These are phyloP conservation scores for Claviceps citrina DNA, from an alignment of 2,329 filamentous ascomycete genomes.

Conservation along the genomic window DNA sequence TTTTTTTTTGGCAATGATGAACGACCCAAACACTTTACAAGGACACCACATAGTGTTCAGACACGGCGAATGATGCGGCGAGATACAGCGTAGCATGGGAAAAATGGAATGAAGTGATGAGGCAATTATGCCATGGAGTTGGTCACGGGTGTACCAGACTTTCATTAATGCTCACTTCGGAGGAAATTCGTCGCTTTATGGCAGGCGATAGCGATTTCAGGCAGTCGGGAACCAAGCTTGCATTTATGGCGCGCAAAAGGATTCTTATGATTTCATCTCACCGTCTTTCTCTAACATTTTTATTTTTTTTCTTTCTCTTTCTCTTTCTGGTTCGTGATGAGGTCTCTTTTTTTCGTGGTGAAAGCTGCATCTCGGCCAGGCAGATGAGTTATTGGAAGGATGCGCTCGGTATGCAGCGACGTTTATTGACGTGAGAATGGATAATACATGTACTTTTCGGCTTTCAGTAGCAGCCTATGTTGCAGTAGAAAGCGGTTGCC, in stretches of 20 bases:
- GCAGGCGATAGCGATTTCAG: neutral
- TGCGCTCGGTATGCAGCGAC: neutral
- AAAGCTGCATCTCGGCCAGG: no score
- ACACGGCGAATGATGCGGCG: neutral
- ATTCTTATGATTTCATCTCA: neutral
- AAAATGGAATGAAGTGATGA: neutral
- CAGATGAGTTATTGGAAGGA: no score
- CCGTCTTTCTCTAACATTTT: neutral
- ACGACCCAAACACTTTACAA: conserved; percentile 3
- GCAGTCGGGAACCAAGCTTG: neutral
- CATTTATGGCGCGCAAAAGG: neutral
- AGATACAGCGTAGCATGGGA: neutral
- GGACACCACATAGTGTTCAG: conserved; percentile 2
- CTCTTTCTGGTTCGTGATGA: no score
- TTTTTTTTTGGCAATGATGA: conserved; percentile 1
- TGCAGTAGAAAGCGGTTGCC: neutral
- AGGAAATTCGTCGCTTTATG: neutral
- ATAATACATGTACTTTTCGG: neutral
- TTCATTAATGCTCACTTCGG: neutral
- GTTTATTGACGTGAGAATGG: neutral
- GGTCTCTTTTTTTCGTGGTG: no score
- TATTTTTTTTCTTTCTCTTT: neutral
- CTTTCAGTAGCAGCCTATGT: neutral
- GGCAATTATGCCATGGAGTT: neutral
- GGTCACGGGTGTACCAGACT: neutral